A percentile compares a stretch with the other conserved stretches of the same genome.
Conservation (phyloP, 345 rosid genomes). For the Linum lewisii region DNA sequence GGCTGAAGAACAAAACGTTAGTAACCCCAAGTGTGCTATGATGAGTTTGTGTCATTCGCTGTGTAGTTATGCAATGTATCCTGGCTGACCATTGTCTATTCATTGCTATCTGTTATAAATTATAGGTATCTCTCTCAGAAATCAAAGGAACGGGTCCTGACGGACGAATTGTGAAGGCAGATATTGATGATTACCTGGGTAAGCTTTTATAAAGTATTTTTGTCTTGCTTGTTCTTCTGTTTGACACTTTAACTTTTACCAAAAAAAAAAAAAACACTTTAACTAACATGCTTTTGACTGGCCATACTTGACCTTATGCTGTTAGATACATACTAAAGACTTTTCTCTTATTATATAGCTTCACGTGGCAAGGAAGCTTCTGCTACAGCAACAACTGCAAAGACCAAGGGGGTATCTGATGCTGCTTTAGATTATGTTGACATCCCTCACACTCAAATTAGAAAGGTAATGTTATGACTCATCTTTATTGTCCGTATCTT, state of each 20-base stretch:
- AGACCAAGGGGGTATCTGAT: constrained; percentile 31
- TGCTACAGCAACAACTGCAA: constrained; percentile 38
- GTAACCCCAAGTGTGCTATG: constrained; percentile 13
- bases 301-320: neutral
- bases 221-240: neutral
- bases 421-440: constrained; percentile 71
- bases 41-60: neutral
- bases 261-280: too few species aligned
- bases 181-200: constrained; percentile 91
- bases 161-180: constrained; percentile 81
- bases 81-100: constrained; percentile 6
- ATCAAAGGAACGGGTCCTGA: constrained; percentile 92
- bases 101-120: constrained; percentile 10
- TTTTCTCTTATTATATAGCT: constrained; percentile 35
- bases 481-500: neutral
- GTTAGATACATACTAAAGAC: constrained; percentile 6
- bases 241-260: too few species aligned
- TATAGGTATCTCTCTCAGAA: constrained; percentile 66
- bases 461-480: constrained; percentile 47
- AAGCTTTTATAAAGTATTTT: constrained; percentile 9
- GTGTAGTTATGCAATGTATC: neutral
- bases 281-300: neutral
- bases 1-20: constrained; percentile 79
- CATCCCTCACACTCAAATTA: constrained; percentile 85
- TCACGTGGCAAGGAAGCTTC: constrained; percentile 59